Evolutionary conservation across 179 eudicot genomes (phyloP), one percentile per base, ranked within the genome.

Genomic region (Nepenthes alata): DNA sequence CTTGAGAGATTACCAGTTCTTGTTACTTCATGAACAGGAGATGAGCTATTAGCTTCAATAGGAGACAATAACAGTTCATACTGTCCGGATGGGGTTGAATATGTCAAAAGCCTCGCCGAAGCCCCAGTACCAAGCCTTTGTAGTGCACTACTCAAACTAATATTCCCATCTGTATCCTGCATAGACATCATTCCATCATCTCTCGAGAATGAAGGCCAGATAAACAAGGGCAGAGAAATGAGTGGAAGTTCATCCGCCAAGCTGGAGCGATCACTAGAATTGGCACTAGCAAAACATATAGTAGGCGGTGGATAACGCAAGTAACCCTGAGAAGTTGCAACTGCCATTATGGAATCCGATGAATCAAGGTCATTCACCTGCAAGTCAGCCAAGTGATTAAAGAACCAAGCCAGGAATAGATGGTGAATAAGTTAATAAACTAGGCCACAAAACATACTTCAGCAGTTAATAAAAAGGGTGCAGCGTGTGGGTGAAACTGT

Each of bases 321-420:
- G 62, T 87, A 87, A 49, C 94, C 95, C 67, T 72, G 88, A 59
- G 96, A 94, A 44, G 97, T 94, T 59, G 99, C 99, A 34, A 77
- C 75, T 16, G 91, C 78, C 95, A 87, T 87, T 6, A 88, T 72
- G 44, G 96, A 88, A 78, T 94, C 97, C 63, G 96, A 77, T 47
- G 96, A 76, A 70, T 94, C 94, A 58, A 87, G 89, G 67, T 87
- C 99, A 67, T 90, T 94, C 63, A 94, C 99, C 99, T 94, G 77
- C 61, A 74, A 68, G 70, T 38, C 59, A 62, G 37, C 47, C 50
- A 38, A 55, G 44, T 44, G 50, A 58, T 53, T 58, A 63, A 57
- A 12, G 45, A 34, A 57, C 60, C 12, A 37, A 35, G 15, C 60
- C 12, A 37, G 25, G 15, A 54, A 45, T 36, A 1, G 14, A 3